Conservation (phyloP, 176 grass and related monocot species). For the Triticum urartu region DNA sequence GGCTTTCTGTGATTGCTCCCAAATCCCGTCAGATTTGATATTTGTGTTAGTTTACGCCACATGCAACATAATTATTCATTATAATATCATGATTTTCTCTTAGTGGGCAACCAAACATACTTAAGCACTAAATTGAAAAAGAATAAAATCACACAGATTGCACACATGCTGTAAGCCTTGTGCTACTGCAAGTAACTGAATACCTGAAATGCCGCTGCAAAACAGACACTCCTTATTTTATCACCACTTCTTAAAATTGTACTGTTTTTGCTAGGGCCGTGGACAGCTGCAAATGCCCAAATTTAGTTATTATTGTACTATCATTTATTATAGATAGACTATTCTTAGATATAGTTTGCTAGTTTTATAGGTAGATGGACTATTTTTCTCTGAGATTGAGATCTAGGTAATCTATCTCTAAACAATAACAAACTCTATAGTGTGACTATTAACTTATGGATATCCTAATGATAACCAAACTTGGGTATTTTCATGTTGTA, state of each 20-base stretch:
- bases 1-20: background rate
- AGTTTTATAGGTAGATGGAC: background rate
- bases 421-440: background rate
- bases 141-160: background rate
- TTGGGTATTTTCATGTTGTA: no score
- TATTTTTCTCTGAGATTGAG: background rate
- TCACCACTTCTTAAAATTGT: background rate
- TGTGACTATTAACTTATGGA: background rate
- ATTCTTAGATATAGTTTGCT: background rate
- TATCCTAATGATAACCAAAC: background rate
- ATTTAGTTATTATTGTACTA: background rate
- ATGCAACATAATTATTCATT: background rate
- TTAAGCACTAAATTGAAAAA: background rate
- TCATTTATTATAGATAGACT: background rate
- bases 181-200: background rate
- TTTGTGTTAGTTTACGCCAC: background rate
- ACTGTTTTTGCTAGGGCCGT: background rate
- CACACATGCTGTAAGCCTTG: background rate
- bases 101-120: background rate
- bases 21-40: background rate
- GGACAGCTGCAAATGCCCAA: background rate
- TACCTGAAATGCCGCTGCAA: background rate
- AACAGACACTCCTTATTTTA: background rate
- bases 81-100: background rate
- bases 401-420: background rate